Conservation (phyloP, 2,329 filamentous ascomycete species). For the Zopfia rhizophila region DNA sequence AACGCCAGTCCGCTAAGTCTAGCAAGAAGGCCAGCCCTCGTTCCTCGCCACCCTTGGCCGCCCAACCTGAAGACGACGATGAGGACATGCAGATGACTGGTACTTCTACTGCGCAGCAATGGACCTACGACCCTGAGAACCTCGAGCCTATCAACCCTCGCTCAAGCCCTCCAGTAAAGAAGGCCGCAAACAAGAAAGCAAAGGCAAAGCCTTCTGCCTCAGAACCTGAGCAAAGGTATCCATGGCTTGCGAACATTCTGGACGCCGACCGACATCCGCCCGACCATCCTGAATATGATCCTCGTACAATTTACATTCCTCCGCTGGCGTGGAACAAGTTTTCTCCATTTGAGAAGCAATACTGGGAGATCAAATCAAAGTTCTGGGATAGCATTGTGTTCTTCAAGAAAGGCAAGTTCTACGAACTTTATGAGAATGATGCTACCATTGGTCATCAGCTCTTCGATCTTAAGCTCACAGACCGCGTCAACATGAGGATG, state of each 20-base stretch:
- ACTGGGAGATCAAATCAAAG: slow-evolving; percentile 99
- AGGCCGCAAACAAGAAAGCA: slow-evolving; percentile 39
- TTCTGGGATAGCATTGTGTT: slow-evolving; percentile 98
- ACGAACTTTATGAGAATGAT: slow-evolving; percentile 97
- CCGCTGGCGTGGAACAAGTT: slow-evolving; percentile 82
- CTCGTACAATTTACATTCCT: slow-evolving; percentile 89
- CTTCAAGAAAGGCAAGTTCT: slow-evolving; percentile 99
- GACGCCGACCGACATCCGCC: slow-evolving; percentile 85
- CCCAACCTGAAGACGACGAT: slow-evolving; percentile 56
- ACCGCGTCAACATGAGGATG: slow-evolving; percentile 99
- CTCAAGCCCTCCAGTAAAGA: slow-evolving; percentile 39
- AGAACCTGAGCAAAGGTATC: slow-evolving; percentile 86
- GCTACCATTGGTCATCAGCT: slow-evolving; percentile 95
- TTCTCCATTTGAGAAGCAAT: slow-evolving; percentile 95
- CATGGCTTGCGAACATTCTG: slow-evolving; percentile 86
- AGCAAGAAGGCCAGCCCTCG: slow-evolving; percentile 60
- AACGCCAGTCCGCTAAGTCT: slow-evolving; percentile 73
- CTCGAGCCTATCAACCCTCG: slow-evolving; percentile 62
- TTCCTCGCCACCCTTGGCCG: slow-evolving; percentile 54
- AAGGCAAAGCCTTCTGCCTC: slow-evolving; percentile 78
- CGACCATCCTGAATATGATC: slow-evolving; percentile 88
- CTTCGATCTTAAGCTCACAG: slow-evolving; percentile 97
- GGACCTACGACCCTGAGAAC: slow-evolving; percentile 77
- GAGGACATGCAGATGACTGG: slow-evolving; percentile 65
- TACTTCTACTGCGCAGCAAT: slow-evolving; percentile 81